Conservation (phyloP, 2,329 filamentous ascomycete genomes). For the Aureobasidium sp. region DNA sequence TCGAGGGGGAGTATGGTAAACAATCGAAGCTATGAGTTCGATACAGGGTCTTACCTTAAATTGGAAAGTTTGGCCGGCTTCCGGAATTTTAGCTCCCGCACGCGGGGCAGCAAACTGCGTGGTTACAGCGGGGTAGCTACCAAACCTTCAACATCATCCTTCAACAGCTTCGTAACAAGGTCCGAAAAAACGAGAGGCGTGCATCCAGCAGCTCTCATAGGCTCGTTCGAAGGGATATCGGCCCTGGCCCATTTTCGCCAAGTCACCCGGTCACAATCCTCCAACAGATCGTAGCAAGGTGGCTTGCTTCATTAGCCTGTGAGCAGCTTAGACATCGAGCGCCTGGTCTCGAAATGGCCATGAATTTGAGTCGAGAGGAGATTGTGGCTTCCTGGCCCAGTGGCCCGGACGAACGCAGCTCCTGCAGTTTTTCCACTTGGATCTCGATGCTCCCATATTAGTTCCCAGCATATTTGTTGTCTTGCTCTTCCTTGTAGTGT, state of each 20-base stretch:
- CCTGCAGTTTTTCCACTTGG: background rate
- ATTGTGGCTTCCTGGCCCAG: background rate
- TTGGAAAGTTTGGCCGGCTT: background rate
- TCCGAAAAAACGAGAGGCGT: background rate
- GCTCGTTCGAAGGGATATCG: conserved; percentile 10
- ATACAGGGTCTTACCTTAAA: background rate
- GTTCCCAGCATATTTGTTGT: background rate
- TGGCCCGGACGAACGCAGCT: conserved; percentile 1
- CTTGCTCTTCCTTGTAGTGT: background rate
- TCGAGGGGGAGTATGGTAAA: background rate
- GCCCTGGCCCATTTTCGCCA: background rate
- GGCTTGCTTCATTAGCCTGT: background rate
- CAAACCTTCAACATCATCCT: background rate
- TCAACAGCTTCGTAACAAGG: background rate
- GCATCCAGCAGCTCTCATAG: background rate
- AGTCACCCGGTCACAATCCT: conserved; percentile 4
- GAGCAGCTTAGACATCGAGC: background rate
- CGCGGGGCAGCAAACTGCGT: conserved; percentile 3
- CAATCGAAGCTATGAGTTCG: background rate
- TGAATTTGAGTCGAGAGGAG: background rate
- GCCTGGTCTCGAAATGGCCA: background rate
- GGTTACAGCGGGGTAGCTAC: background rate
- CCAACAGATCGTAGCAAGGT: background rate
- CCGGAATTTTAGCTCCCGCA: background rate
- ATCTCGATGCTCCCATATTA: background rate